Conservation (phyloP, 2,329 filamentous ascomycete genomes). For the Penicillium sp. region DNA sequence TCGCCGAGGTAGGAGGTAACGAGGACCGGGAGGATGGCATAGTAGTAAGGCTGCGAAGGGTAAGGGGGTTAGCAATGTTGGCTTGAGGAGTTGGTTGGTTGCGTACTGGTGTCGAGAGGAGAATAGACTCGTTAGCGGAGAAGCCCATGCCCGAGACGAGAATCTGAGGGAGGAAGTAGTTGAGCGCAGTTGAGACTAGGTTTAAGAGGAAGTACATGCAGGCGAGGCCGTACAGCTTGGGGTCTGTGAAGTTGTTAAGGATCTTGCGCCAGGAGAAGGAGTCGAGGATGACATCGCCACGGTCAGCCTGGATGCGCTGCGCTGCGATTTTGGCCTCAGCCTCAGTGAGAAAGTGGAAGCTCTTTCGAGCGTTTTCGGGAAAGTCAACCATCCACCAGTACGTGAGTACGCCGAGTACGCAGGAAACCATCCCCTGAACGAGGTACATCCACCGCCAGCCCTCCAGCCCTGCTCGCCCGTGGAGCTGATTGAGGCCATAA, state of each 20-base stretch:
- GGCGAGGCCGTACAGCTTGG: conserved; percentile 69
- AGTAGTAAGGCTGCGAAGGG: conserved; percentile 63
- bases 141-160: conserved; percentile 62
- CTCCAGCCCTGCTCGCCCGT: conserved; percentile 60
- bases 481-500: conserved; percentile 68
- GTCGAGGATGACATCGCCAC: conserved; percentile 63
- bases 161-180: conserved; percentile 69
- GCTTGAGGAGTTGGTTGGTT: neutral
- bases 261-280: conserved; percentile 62
- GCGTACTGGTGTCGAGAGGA: conserved; percentile 63
- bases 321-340: conserved; percentile 63
- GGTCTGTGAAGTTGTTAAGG: conserved; percentile 61
- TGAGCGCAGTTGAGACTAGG: conserved; percentile 67
- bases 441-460: conserved; percentile 75
- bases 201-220: conserved; percentile 70
- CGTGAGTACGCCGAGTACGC: conserved; percentile 62
- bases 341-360: conserved; percentile 62
- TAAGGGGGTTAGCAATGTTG: neutral
- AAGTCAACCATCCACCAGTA: conserved; percentile 76
- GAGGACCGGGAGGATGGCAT: conserved; percentile 67
- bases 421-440: conserved; percentile 67
- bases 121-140: conserved; percentile 57
- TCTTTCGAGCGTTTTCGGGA: conserved; percentile 63
- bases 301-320: conserved; percentile 63
- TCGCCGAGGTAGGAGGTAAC: conserved; percentile 68